A percentile compares a stretch with the other conserved stretches of the same genome.
Conservation (phyloP, 495 filamentous ascomycete genomes). For the Daldinia vernicosa region DNA sequence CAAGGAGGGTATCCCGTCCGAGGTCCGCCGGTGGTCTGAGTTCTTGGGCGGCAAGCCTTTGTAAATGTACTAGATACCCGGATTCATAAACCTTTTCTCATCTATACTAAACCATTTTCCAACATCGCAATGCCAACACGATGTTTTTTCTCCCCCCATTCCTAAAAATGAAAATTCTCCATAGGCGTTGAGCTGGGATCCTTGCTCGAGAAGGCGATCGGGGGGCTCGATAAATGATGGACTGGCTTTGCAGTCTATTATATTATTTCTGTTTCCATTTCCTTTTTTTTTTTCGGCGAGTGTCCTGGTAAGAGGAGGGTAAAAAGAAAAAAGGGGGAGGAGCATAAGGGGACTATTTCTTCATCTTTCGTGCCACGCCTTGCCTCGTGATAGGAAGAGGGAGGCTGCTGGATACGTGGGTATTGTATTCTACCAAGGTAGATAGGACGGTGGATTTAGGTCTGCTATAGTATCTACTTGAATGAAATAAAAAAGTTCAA, state of each 20-base stretch:
- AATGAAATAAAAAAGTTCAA: slow-evolving; percentile 5
- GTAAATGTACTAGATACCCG: slow-evolving; percentile 59
- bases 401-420: background rate
- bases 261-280: background rate
- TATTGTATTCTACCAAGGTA: no score
- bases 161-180: background rate
- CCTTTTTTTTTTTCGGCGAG: background rate
- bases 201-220: slow-evolving; percentile 1
- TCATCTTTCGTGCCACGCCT: background rate
- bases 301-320: background rate
- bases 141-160: background rate
- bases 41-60: slow-evolving; percentile 91
- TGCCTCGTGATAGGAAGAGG: background rate
- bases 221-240: slow-evolving; percentile 6
- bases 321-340: background rate
- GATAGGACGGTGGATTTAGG: background rate
- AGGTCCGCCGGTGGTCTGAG: slow-evolving; percentile 93
- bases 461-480: slow-evolving; percentile 4
- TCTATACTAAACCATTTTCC: background rate
- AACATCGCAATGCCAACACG: background rate
- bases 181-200: slow-evolving; percentile 18
- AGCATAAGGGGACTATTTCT: background rate
- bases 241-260: background rate
- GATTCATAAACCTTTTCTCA: background rate
- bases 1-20: slow-evolving; percentile 80